These are phyloP conservation scores for Petasospora fabianii DNA, from an alignment of 1,139 yeast species.

Conservation along the genomic window DNA sequence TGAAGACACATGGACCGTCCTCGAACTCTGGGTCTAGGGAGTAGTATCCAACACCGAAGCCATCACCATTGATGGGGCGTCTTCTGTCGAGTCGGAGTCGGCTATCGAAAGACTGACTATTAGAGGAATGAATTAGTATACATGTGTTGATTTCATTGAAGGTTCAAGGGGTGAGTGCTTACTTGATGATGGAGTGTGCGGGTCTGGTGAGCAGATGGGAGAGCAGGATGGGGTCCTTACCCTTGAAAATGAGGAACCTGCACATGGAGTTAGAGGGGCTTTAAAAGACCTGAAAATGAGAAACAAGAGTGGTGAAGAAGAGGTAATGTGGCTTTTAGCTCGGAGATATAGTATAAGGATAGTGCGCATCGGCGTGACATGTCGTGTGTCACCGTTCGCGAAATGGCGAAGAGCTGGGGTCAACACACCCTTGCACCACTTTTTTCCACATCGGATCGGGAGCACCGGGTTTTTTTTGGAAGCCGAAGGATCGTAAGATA, in stretches of 20 bases:
- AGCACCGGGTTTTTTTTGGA: too few species aligned
- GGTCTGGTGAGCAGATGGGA: constrained; percentile 90
- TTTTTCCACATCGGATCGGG: too few species aligned
- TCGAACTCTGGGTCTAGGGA: constrained; percentile 53
- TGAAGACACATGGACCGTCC: constrained; percentile 75
- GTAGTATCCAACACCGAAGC: constrained; percentile 96
- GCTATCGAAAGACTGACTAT: constrained; percentile 79
- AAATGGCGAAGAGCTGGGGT: too few species aligned
- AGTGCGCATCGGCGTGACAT: too few species aligned
- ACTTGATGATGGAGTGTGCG: constrained; percentile 90
- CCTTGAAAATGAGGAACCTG: constrained; percentile 55
- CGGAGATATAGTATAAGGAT: too few species aligned
- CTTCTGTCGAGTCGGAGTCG: constrained; percentile 80
- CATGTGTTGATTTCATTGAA: background rate
- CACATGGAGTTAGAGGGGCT: constrained; percentile 40
- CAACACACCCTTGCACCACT: too few species aligned
- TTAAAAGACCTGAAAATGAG: too few species aligned
- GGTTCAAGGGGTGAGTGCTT: constrained; percentile 10
- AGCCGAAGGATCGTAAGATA: too few species aligned
- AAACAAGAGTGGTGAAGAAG: too few species aligned
- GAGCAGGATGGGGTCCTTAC: constrained; percentile 73
- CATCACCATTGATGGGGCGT: constrained; percentile 96
- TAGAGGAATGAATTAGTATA: constrained; percentile 9
- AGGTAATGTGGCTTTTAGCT: too few species aligned
- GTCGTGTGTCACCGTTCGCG: too few species aligned